A percentile compares a stretch with the other conserved stretches of the same genome.
Evolutionary conservation across 257 asterid species (phyloP).

Genomic region (Verbena officinalis): DNA sequence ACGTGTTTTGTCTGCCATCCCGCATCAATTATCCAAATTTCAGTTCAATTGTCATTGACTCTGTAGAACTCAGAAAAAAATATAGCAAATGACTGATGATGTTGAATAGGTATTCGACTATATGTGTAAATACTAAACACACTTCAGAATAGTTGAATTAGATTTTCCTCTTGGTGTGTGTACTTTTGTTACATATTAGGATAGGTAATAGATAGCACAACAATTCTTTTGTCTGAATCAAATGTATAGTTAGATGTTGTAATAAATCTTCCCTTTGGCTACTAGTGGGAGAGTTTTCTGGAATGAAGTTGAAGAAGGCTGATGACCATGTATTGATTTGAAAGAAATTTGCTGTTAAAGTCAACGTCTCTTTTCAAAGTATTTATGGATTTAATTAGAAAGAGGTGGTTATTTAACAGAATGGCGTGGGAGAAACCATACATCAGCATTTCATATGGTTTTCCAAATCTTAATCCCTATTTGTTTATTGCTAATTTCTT

Average conservation of each 20-base stretch:
- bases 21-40: constrained; percentile 95
- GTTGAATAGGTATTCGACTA: constrained; percentile 8
- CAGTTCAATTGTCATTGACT: constrained; percentile 97
- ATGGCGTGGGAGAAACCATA: background rate
- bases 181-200: background rate
- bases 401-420: background rate
- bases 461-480: background rate
- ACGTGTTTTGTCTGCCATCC: constrained; percentile 96
- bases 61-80: constrained; percentile 33
- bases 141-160: constrained; percentile 6
- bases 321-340: no score
- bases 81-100: constrained; percentile 13
- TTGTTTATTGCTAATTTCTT: background rate
- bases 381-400: background rate
- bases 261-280: background rate
- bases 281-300: no score
- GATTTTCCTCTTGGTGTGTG: constrained; percentile 13
- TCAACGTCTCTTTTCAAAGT: no score
- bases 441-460: background rate
- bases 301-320: background rate
- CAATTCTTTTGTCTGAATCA: background rate
- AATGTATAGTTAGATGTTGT: background rate
- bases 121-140: constrained; percentile 10
- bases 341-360: no score
- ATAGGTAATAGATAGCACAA: constrained; percentile 1